Base-by-base conservation (phyloP, 139 green algal species). In the Medakamo hakoo region DNA sequence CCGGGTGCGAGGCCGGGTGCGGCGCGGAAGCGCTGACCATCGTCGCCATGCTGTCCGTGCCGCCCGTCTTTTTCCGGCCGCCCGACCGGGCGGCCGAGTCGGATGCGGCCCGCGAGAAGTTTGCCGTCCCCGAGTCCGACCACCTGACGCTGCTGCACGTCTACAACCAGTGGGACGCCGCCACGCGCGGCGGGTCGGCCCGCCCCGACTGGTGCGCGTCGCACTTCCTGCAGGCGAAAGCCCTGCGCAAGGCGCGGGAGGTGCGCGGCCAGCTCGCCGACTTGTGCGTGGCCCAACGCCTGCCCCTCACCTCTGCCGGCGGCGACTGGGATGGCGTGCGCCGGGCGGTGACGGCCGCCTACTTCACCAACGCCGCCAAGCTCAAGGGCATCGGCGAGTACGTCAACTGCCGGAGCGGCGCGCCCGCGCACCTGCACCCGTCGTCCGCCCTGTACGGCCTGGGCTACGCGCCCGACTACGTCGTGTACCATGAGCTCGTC, bases 111-210 rank as follows among this genome's bases (percentile, higher is more conserved):
- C 82, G 93, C 25, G 93, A 99, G 72, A 98, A 98, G 79, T 99
- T 99, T 74, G 97, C 95, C 65, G 90, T 97, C 30, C 92, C 93
- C 0, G 93, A 99, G 81, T 88, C 72, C 57, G 93, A 99, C 78
- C 93, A 99, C 84, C 81, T 98, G n/a, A 99, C 93, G 1, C 76
- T 98, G 73, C 82, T 99, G 56, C 84, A 99, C 73, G 79, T 94
- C 26, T 99, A 96, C 81, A 82, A 95, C 71, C 92, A 98, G 78
- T 99, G 92, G 92, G n/a, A n/a, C n/a, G n/a, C n/a, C n/a, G 94
- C 97, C 78, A 87, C 82, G 66, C 93, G 96, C 73, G 78, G 79
- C 21, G 59, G 32, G 4, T 19, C 55, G 56, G 93, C 84, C 74
- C 80, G 86, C 48, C 71, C 72, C 16, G 86, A 95, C 69, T 98